phyloP scores from a whole-genome alignment of 208 protist species.

The Jaenimonas drosophilae region DNA sequence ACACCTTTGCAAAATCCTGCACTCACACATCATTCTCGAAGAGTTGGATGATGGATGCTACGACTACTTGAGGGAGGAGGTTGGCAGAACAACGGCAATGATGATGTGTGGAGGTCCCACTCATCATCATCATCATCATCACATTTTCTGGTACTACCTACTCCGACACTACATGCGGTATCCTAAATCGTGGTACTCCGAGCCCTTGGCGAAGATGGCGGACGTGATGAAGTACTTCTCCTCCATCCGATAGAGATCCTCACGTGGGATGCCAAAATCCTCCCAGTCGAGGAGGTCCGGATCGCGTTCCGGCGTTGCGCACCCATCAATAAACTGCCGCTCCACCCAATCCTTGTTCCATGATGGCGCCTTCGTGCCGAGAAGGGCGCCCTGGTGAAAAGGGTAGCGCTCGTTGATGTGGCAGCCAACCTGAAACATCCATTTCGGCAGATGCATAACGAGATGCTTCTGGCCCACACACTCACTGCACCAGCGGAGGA shows the following conservation, averaged over 20 bases:
- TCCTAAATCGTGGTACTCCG: conserved; percentile 63
- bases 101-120: too few species aligned
- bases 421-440: conserved; percentile 55
- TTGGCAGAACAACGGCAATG: too few species aligned
- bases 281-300: conserved; percentile 87
- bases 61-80: too few species aligned
- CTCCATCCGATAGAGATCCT: conserved; percentile 87
- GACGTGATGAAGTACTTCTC: conserved; percentile 89
- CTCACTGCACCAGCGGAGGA: conserved; percentile 80
- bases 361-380: conserved; percentile 60
- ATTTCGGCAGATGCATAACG: conserved; percentile 57
- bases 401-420: conserved; percentile 70
- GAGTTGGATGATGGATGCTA: too few species aligned
- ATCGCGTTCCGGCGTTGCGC: conserved; percentile 80
- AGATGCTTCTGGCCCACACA: conserved; percentile 70
- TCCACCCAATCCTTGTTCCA: conserved; percentile 88
- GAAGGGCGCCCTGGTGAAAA: conserved; percentile 52
- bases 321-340: conserved; percentile 85
- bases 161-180: conserved; percentile 59
- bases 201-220: conserved; percentile 65
- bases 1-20: too few species aligned
- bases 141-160: too few species aligned
- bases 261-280: conserved; percentile 85
- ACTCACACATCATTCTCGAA: too few species aligned
- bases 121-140: too few species aligned